Evolutionary conservation across 495 filamentous ascomycete species (phyloP).

Genomic region (Pseudoneurospora amorphoporcata): DNA sequence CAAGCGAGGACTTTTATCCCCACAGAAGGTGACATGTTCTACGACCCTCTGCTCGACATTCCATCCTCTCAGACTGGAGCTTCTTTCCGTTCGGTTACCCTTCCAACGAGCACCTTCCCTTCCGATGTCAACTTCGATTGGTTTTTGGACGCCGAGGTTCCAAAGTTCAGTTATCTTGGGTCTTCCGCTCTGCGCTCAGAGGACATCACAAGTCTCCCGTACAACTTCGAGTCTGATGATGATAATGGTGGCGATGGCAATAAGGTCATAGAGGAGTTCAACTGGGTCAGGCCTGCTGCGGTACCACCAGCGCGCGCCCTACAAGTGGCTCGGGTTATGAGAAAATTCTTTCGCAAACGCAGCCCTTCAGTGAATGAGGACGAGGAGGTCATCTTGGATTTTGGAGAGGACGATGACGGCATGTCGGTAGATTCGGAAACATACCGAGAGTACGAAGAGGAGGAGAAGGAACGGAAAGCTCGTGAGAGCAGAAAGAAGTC

Average conservation of each 20-base stretch:
- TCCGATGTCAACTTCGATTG: background rate
- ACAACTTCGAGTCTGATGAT: background rate
- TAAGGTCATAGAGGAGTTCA: conserved; percentile 14
- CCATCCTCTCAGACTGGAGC: background rate
- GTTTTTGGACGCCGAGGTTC: background rate
- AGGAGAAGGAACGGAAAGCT: conserved; percentile 8
- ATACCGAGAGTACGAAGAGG: conserved; percentile 31
- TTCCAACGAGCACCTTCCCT: background rate
- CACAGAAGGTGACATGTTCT: conserved; percentile 28
- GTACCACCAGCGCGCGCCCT: conserved; percentile 28
- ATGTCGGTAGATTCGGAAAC: conserved; percentile 48
- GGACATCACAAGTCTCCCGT: background rate
- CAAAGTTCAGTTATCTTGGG: conserved; percentile 6
- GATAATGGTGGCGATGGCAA: background rate
- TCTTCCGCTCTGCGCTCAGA: background rate
- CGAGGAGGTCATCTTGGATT: conserved; percentile 45
- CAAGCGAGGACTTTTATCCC: conserved; percentile 20
- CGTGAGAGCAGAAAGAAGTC: background rate
- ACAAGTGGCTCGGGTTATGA: conserved; percentile 32
- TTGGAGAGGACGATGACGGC: conserved; percentile 57
- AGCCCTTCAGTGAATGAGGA: conserved; percentile 27
- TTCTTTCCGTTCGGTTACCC: background rate
- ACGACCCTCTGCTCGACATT: background rate
- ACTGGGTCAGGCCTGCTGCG: conserved; percentile 1
- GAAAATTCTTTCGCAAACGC: conserved; percentile 22